Evolutionary conservation across 495 filamentous ascomycete species (phyloP), one percentile per base, ranked within the genome.

Genomic region (Saxophila tyrrhenica): DNA sequence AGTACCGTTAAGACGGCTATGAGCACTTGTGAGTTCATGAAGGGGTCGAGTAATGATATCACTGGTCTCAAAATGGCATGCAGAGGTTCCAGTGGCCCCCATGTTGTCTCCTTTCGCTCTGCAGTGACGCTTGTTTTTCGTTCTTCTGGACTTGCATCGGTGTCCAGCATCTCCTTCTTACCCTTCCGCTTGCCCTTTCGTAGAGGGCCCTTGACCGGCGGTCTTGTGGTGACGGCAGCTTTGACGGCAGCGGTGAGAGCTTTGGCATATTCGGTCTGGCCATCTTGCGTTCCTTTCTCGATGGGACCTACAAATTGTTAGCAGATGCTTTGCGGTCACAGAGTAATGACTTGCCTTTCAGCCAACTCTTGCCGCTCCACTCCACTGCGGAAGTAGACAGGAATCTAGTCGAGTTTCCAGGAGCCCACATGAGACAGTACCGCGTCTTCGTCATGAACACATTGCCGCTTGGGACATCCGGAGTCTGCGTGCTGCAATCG

Each of bases 331-430:
- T 57, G 69, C 64, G 35, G 25, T 38, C 29, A 52, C 17, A 35
- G 17, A 47, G 46, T 20, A 55, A 48, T 55, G 2, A 56, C 72
- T 64, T 78, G 95, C 91, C 87, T 73, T 95, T 97, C 39, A 97
- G 67, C 92, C 94, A 99, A 71, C 88, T 95, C 75, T 99, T 99
- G 51, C 92, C 90, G 0, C 85, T 81, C 92, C 92, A 99, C 64
- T 97, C 92, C 47, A 97, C 86, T 0, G 82, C 83, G 67, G 87
- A 95, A 53, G 81, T 94, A 68, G 88, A 81, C 23, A 90, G 75
- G 24, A 99, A 70, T 29, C 87, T 78, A 0, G 94, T 99, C 22
- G 82, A 72, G 59, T 94, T 94, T 51, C 79, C 81, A 25, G 92
- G 75, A 1, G 81, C 89, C 92, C 92, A 99, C 39, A 83, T 86